These are phyloP conservation scores for Globisporangium uncinulatum DNA, from an alignment of 352 stramenopile species.

Conservation along the genomic window DNA sequence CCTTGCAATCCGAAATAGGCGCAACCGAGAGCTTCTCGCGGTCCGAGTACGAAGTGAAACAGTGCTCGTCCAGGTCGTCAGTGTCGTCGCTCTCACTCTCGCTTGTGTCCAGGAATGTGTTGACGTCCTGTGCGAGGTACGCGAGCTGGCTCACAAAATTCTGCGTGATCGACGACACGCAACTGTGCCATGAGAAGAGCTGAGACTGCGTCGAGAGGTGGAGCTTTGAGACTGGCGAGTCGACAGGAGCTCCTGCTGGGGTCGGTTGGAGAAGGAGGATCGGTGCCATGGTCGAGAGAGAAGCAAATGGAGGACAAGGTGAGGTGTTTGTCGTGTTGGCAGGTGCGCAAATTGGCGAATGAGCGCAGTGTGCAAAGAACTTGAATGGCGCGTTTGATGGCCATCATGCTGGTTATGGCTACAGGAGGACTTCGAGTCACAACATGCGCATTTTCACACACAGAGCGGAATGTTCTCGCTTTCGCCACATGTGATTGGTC, in stretches of 20 bases:
- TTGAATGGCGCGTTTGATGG: neutral
- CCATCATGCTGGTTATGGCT: neutral
- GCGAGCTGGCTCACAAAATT: neutral
- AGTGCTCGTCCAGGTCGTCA: neutral
- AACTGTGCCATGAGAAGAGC: neutral
- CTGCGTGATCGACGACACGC: neutral
- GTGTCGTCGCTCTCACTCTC: neutral
- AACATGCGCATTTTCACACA: neutral
- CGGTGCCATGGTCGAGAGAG: neutral
- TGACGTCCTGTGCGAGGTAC: slow-evolving; percentile 1
- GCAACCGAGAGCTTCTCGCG: neutral
- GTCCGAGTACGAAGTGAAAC: neutral
- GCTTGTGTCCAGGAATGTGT: neutral
- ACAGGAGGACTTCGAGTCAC: neutral
- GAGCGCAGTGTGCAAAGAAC: neutral
- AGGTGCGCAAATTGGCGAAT: neutral
- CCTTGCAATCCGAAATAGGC: too few relatives aligned
- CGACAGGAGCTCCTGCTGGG: neutral
- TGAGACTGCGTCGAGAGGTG: neutral
- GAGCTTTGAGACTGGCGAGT: neutral
- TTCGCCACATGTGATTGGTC: neutral
- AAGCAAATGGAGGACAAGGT: neutral
- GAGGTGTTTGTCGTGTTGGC: neutral
- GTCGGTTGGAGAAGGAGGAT: neutral
- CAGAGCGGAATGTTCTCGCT: neutral